Percentiles rank a stretch among this genome's conserved stretches.
phyloP scores from a whole-genome alignment of 2,329 filamentous ascomycete species.

The Aaosphaeria pasadenensis region DNA sequence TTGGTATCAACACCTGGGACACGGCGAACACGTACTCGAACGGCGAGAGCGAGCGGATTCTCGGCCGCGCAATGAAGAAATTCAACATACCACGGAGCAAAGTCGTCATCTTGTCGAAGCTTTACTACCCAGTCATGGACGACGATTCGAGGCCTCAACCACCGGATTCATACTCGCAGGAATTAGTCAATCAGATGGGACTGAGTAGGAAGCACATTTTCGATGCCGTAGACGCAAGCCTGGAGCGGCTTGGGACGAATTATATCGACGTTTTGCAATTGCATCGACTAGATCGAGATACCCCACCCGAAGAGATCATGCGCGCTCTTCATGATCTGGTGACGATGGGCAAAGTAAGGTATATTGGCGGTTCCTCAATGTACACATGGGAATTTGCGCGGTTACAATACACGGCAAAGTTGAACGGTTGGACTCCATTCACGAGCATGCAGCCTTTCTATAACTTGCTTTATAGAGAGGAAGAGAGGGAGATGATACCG shows the following conservation, averaged over 20 bases:
- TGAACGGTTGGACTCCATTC: slow-evolving; percentile 43
- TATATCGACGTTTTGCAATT: slow-evolving; percentile 24
- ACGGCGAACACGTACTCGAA: slow-evolving; percentile 30
- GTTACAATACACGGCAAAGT: slow-evolving; percentile 40
- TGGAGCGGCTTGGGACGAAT: slow-evolving; percentile 10
- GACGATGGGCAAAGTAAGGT: slow-evolving; percentile 18
- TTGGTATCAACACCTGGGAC: slow-evolving; percentile 46
- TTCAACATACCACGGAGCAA: slow-evolving; percentile 25
- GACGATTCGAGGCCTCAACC: slow-evolving; percentile 4
- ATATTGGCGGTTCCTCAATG: slow-evolving; percentile 28
- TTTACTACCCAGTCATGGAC: slow-evolving; percentile 9
- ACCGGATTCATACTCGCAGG: slow-evolving; percentile 2
- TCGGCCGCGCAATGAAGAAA: slow-evolving; percentile 23
- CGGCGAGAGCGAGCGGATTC: slow-evolving; percentile 24
- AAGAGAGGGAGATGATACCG: slow-evolving; percentile 37
- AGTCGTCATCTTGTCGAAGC: slow-evolving; percentile 30
- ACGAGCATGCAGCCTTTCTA: slow-evolving; percentile 46
- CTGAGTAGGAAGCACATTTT: slow-evolving; percentile 39
- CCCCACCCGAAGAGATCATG: slow-evolving; percentile 19
- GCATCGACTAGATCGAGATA: slow-evolving; percentile 15
- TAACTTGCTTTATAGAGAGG: slow-evolving; percentile 43
- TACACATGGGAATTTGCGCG: slow-evolving; percentile 44
- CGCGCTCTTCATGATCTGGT: slow-evolving; percentile 19
- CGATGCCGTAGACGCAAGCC: slow-evolving; percentile 33
- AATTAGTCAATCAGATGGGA: slow-evolving; percentile 34